These are phyloP conservation scores for Mortierella sp. DNA, from an alignment of 371 early-diverging fungal genomes.

Conservation along the genomic window DNA sequence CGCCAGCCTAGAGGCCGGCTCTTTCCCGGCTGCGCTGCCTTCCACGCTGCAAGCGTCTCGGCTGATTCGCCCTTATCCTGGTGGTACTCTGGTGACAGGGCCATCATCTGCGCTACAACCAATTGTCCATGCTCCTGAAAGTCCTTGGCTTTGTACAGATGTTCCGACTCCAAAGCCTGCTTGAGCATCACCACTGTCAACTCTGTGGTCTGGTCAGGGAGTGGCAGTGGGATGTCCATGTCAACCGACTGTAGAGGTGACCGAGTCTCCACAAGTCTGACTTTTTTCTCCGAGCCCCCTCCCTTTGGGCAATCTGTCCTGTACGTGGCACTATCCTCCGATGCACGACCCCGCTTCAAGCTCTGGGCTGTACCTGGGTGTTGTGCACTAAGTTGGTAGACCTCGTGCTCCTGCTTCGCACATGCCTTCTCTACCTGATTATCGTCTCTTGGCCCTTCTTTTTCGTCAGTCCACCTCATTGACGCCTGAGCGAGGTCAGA, in stretches of 20 bases:
- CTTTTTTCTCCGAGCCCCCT: too few species aligned
- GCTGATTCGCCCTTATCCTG: constrained; percentile 23
- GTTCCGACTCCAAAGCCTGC: constrained; percentile 29
- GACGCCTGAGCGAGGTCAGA: too few species aligned
- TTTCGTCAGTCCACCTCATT: too few species aligned
- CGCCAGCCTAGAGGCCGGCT: constrained; percentile 27
- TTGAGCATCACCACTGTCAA: constrained; percentile 17
- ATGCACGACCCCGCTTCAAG: too few species aligned
- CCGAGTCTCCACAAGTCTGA: too few species aligned
- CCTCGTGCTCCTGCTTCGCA: too few species aligned
- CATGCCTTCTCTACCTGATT: too few species aligned
- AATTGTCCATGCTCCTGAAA: constrained; percentile 46
- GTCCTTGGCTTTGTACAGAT: constrained; percentile 25
- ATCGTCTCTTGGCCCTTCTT: too few species aligned
- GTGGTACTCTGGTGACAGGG: constrained; percentile 30
- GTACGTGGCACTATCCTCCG: too few species aligned
- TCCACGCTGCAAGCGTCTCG: constrained; percentile 32
- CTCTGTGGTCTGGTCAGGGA: constrained; percentile 30
- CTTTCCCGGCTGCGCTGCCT: constrained; percentile 16
- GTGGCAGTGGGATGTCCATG: constrained; percentile 26
- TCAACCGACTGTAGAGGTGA: not conserved
- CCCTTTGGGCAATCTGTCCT: too few species aligned
- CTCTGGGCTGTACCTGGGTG: too few species aligned
- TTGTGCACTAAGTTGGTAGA: too few species aligned
- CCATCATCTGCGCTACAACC: constrained; percentile 41